phyloP scores from a whole-genome alignment of 225 moss, liverwort and hornwort species.

The Takakia lepidozioides region DNA sequence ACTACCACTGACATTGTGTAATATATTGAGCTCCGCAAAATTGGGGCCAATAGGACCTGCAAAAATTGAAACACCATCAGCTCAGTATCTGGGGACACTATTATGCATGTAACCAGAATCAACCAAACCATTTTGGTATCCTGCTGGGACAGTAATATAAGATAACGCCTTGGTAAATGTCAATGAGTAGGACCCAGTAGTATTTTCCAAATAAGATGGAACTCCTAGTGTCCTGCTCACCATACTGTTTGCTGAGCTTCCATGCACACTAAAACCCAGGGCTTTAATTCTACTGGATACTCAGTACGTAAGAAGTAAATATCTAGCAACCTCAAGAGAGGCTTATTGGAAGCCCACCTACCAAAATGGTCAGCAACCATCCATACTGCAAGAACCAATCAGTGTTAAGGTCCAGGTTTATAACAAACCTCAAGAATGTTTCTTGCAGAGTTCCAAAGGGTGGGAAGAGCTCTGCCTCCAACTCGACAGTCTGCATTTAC shows the following conservation, averaged over 20 bases:
- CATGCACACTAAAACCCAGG: no score
- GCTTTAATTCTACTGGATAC: no score
- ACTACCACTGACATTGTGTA: conserved; percentile 64
- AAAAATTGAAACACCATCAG: background rate
- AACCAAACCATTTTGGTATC: background rate
- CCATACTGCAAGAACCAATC: no score
- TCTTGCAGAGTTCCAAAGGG: conserved; percentile 51
- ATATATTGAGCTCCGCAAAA: conserved; percentile 53
- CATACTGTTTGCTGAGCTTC: no score
- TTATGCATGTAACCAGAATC: background rate
- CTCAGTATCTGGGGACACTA: background rate
- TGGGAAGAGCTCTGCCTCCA: conserved; percentile 68
- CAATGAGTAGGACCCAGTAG: background rate
- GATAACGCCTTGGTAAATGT: background rate
- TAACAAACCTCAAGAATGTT: conserved; percentile 59
- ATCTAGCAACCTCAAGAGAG: no score
- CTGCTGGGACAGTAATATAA: background rate
- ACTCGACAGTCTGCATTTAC: conserved; percentile 58
- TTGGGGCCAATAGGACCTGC: conserved; percentile 24
- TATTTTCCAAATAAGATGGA: background rate
- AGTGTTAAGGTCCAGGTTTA: no score
- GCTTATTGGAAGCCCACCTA: no score
- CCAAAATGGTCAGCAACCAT: background rate
- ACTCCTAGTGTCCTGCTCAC: no score
- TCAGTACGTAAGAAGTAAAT: no score